Base-by-base conservation (phyloP, 306 rosid genomes). In the Ziziphus jujuba region DNA sequence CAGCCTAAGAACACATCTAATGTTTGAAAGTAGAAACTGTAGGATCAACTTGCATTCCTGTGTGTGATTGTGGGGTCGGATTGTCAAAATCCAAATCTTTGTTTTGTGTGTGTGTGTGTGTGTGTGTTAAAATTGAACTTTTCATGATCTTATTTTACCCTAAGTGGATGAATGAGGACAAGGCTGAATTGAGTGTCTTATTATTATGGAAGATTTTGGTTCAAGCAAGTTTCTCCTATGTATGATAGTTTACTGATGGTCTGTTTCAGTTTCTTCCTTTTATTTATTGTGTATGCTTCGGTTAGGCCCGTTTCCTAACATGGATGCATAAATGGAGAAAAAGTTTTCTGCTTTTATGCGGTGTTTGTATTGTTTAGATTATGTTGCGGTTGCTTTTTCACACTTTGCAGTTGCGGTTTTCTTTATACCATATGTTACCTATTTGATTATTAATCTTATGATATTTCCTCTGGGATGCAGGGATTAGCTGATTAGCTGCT, bases 401-500 rank as follows among this genome's bases (percentile, higher is more conserved):
- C 45, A 40, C 45, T 40, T 40, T 40, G 12, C 45, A 1, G 2
- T 40, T 40, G 10, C 12, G 0, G 45, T 40, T 40, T 40, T 12
- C 45, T 40, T 40, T 12, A 10, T 40, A 8, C 12, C 45, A 40
- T 40, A 40, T 2, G 13, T 31, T 7, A 7, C 45, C 19, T 45
- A 58, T 44, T 20, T 15, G 58, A 51, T 70, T 68, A 44, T 16
- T 11, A 62, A 53, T 58, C 16, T 58, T 21, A 24, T 28, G 33
- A 28, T 80, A 61, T 66, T 35, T 59, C 58, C 33, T 71, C 17
- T 73, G 66, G 55, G 43, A 64, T 85, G 59, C 90, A 87, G 95
- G 95, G 95, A 87, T 80, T 87, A 87, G 83, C 22, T 59, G 63
- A 65, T 69, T 28, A 28, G 4, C 33, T 28, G 33, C 33, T 69